Percentiles rank a stretch among this genome's conserved stretches.
phyloP scores from a whole-genome alignment of 345 rosid genomes.

The Hibiscus trionum region DNA sequence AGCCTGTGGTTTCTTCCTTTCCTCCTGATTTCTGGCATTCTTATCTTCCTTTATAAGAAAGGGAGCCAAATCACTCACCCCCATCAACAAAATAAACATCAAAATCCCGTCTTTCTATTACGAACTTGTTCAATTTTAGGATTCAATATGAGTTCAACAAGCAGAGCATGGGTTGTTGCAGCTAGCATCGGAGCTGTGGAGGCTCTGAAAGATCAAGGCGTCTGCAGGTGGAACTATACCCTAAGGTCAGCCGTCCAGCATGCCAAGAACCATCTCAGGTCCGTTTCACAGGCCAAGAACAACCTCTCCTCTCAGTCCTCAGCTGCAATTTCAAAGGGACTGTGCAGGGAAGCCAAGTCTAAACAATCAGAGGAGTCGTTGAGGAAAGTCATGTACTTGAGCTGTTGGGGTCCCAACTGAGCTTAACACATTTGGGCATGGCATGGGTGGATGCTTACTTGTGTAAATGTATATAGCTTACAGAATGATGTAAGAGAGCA shows the following conservation, averaged over 20 bases:
- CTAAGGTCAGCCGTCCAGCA: constrained; percentile 36
- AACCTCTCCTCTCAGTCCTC: constrained; percentile 38
- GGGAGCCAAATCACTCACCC: not conserved
- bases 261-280: constrained; percentile 29
- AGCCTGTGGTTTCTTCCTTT: not conserved
- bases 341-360: constrained; percentile 5
- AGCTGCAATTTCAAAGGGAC: not conserved
- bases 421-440: not conserved
- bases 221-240: constrained; percentile 53
- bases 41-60: not conserved
- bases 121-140: not conserved
- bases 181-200: too few species aligned
- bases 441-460: constrained; percentile 27
- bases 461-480: not conserved
- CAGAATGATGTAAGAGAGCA: not conserved
- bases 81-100: not conserved
- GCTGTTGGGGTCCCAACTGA: constrained; percentile 45
- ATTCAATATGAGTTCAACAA: constrained; percentile 34
- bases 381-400: constrained; percentile 44
- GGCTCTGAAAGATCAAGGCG: constrained; percentile 53
- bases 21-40: not conserved
- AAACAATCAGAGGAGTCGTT: constrained; percentile 40
- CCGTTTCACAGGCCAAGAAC: constrained; percentile 33
- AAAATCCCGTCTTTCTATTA: not conserved
- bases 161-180: constrained; percentile 39